These are phyloP conservation scores for Cinnamomum micranthum DNA, from an alignment of 164 flowering plant species.

Conservation along the genomic window DNA sequence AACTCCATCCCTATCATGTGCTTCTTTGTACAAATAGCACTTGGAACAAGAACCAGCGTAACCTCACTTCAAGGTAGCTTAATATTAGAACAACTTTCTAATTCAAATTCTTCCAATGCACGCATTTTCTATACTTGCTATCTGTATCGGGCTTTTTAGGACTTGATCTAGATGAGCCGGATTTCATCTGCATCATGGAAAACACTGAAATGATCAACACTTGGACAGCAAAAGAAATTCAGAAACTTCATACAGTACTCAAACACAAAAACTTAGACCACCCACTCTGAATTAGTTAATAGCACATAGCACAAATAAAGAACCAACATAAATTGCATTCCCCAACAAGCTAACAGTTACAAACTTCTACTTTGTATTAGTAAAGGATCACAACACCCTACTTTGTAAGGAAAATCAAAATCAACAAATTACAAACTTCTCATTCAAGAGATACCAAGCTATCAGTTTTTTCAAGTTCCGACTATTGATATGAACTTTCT, in stretches of 20 bases:
- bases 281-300: background rate
- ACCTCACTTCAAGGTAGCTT: constrained; percentile 47
- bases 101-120: constrained; percentile 51
- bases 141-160: background rate
- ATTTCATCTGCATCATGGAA: background rate
- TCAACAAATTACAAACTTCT: too few relatives aligned
- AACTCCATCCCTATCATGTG: too few relatives aligned
- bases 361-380: too few relatives aligned
- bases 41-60: background rate
- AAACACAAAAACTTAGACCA: background rate
- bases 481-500: too few relatives aligned
- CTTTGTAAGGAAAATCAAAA: too few relatives aligned
- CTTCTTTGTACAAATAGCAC: background rate
- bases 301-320: background rate
- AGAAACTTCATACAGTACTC: background rate
- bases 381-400: too few relatives aligned
- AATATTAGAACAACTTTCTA: constrained; percentile 50
- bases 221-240: background rate
- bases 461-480: too few relatives aligned
- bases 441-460: too few relatives aligned
- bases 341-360: too few relatives aligned
- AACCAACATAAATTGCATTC: too few relatives aligned
- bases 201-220: background rate
- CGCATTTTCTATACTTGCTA: constrained; percentile 17
- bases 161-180: background rate